phyloP scores from a whole-genome alignment of 495 filamentous ascomycete species.

The Trichoderma asperelloides region DNA sequence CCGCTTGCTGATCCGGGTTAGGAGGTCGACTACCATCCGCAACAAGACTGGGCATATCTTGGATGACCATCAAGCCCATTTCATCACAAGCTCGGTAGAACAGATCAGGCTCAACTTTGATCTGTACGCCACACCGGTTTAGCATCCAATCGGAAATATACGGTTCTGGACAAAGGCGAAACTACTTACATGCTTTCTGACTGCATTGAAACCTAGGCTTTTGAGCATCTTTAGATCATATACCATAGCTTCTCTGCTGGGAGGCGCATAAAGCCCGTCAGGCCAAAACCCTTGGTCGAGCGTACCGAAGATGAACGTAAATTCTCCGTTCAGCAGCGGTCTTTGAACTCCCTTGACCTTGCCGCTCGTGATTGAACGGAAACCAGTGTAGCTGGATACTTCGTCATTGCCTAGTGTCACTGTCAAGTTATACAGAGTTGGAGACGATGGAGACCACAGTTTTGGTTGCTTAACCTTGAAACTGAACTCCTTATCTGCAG shows the following conservation, averaged over 20 bases:
- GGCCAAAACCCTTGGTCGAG: slow-evolving; percentile 66
- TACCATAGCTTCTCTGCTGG: slow-evolving; percentile 54
- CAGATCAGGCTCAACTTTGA: slow-evolving; percentile 58
- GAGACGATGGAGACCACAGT: slow-evolving; percentile 53
- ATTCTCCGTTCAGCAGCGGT: slow-evolving; percentile 54
- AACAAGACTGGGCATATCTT: slow-evolving; percentile 50
- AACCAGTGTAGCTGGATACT: slow-evolving; percentile 55
- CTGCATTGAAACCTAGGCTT: slow-evolving; percentile 54
- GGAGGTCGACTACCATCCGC: slow-evolving; percentile 25
- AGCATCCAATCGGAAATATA: background rate
- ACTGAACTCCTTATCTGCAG: slow-evolving; percentile 38
- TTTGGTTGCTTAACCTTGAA: slow-evolving; percentile 40
- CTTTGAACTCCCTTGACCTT: slow-evolving; percentile 49
- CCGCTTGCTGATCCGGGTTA: slow-evolving; percentile 41
- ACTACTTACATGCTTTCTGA: slow-evolving; percentile 54
- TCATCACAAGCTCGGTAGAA: slow-evolving; percentile 61
- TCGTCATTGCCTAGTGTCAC: slow-evolving; percentile 46
- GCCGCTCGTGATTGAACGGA: slow-evolving; percentile 50
- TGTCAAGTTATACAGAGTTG: slow-evolving; percentile 52
- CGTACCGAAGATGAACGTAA: slow-evolving; percentile 56
- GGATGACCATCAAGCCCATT: slow-evolving; percentile 53
- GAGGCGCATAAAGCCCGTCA: slow-evolving; percentile 54
- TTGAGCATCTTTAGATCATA: slow-evolving; percentile 55
- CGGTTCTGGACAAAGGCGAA: background rate
- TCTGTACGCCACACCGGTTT: slow-evolving; percentile 25